A percentile compares a stretch with the other conserved stretches of the same genome.
These are phyloP conservation scores for Vicia sativa DNA, from an alignment of 306 rosid genomes.

Conservation along the genomic window DNA sequence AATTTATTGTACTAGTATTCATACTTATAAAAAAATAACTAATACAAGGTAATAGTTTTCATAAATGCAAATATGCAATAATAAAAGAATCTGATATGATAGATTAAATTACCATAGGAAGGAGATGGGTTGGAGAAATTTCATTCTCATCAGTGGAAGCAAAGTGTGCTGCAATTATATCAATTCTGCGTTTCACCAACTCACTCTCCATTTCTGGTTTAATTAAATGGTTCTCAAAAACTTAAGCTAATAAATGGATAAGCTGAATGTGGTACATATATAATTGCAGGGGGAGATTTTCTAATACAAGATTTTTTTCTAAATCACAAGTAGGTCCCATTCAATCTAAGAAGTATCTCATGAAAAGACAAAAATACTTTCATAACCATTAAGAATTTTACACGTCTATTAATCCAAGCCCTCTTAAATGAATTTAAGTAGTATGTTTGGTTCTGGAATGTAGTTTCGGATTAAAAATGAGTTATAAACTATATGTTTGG, in stretches of 20 bases:
- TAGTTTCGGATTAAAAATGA: too few relatives aligned
- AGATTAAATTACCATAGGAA: conserved; percentile 55
- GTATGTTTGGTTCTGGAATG: too few relatives aligned
- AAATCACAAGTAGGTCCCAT: conserved; percentile 30
- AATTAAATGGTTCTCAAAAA: background rate
- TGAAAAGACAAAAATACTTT: background rate
- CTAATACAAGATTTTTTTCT: conserved; percentile 34
- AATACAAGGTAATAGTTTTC: too few relatives aligned
- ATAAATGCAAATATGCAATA: too few relatives aligned
- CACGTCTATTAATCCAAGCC: too few relatives aligned
- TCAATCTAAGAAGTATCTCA: conserved; percentile 48
- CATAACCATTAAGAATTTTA: too few relatives aligned
- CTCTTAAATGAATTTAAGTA: too few relatives aligned
- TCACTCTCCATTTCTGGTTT: conserved; percentile 56
- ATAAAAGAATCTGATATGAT: too few relatives aligned
- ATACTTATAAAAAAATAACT: too few relatives aligned
- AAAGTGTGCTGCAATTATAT: conserved; percentile 63
- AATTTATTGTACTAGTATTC: too few relatives aligned
- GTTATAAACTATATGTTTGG: too few relatives aligned
- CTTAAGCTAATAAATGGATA: conserved; percentile 33
- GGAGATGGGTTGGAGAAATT: conserved; percentile 53
- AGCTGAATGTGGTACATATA: conserved; percentile 22
- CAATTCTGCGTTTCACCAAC: conserved; percentile 67
- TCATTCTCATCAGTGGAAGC: conserved; percentile 61
- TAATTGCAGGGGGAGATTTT: conserved; percentile 1